Evolutionary conservation across 164 flowering plant genomes (phyloP).

Genomic region (Cinnamomum micranthum): DNA sequence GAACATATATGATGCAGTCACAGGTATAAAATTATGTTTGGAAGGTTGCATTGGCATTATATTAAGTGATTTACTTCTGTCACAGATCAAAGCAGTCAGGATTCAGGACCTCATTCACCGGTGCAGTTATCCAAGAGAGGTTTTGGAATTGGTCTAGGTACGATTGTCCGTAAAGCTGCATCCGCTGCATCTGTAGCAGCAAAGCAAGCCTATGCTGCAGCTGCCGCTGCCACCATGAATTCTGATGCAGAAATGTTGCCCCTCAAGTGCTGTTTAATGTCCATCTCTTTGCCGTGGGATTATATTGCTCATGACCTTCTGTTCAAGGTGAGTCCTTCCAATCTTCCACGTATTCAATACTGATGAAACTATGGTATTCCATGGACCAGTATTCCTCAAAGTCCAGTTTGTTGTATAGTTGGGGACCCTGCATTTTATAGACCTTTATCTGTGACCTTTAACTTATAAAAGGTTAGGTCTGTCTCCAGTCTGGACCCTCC

Average conservation of each 20-base stretch:
- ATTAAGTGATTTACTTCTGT: background rate
- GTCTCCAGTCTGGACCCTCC: no score
- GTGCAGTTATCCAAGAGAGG: slow-evolving; percentile 51
- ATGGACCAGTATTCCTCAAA: no score
- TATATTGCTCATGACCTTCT: slow-evolving; percentile 85
- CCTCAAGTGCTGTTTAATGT: slow-evolving; percentile 94
- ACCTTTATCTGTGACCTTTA: no score
- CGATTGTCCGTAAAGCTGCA: slow-evolving; percentile 87
- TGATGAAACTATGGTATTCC: no score
- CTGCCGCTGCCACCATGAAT: slow-evolving; percentile 45
- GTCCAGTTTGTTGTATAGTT: no score
- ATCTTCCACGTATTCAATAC: no score
- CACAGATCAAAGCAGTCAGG: slow-evolving; percentile 79
- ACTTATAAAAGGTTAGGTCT: no score
- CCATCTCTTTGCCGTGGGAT: slow-evolving; percentile 95
- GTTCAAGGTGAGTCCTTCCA: slow-evolving; percentile 60
- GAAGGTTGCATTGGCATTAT: background rate
- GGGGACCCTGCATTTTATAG: no score
- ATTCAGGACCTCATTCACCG: slow-evolving; percentile 66
- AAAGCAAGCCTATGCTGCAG: slow-evolving; percentile 90
- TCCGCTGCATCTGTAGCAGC: slow-evolving; percentile 86
- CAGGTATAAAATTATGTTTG: no score
- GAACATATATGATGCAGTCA: no score
- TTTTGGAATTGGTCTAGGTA: slow-evolving; percentile 53
- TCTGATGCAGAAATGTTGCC: slow-evolving; percentile 73